phyloP scores from a whole-genome alignment of 2,329 filamentous ascomycete genomes.

The Fusarium sublunatum region DNA sequence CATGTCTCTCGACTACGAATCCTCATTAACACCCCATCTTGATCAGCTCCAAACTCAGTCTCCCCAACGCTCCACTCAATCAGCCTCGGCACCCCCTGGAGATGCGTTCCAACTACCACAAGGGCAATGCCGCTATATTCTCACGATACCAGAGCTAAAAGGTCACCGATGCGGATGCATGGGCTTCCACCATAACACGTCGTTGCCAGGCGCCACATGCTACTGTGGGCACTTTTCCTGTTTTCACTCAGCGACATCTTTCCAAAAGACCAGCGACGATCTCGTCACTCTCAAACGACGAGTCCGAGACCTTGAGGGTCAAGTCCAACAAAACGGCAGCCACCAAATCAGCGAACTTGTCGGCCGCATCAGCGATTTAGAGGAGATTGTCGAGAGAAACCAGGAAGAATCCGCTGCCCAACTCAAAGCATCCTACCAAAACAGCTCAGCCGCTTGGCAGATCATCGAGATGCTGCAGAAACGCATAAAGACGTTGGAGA shows the following conservation, averaged over 20 bases:
- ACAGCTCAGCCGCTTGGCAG: conserved; percentile 21
- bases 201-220: conserved; percentile 13
- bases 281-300: conserved; percentile 1
- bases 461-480: conserved; percentile 15
- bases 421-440: conserved; percentile 19
- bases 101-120: conserved; percentile 9
- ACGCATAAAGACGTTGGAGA: conserved; percentile 13
- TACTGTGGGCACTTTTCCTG: conserved; percentile 27
- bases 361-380: conserved; percentile 5
- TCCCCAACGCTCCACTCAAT: conserved; percentile 17
- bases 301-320: background rate
- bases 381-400: conserved; percentile 12
- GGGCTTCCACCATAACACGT: conserved; percentile 25
- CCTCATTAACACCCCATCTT: background rate
- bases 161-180: conserved; percentile 24
- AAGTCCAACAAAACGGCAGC: conserved; percentile 6
- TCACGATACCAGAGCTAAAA: conserved; percentile 21
- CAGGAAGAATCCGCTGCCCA: conserved; percentile 6
- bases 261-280: conserved; percentile 9
- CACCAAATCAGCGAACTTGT: conserved; percentile 12
- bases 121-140: conserved; percentile 26
- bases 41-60: background rate
- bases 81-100: conserved; percentile 25
- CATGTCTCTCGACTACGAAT: conserved; percentile 1
- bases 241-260: conserved; percentile 13